Conservation (phyloP, 2,329 filamentous ascomycete species). For the Calonectria multiphialidica region DNA sequence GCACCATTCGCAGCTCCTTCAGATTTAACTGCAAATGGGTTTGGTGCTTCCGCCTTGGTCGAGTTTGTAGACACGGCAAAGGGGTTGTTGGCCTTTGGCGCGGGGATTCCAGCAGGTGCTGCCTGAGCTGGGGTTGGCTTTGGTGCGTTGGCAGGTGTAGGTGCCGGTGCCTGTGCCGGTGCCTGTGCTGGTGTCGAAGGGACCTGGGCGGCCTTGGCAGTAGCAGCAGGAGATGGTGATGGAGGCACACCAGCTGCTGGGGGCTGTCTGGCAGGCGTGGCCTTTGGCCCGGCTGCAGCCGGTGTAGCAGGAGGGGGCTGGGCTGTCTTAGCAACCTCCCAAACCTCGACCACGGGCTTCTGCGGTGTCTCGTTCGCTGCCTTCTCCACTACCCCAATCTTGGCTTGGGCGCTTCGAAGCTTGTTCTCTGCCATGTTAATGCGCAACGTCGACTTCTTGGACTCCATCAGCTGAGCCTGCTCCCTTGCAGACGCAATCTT, state of each 20-base stretch:
- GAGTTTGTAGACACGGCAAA: constrained; percentile 44
- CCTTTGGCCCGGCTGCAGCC: constrained; percentile 37
- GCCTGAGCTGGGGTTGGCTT: constrained; percentile 30
- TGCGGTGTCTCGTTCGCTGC: constrained; percentile 89
- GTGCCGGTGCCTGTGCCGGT: constrained; percentile 26
- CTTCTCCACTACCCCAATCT: constrained; percentile 82
- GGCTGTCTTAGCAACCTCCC: constrained; percentile 78
- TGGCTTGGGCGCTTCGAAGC: constrained; percentile 72
- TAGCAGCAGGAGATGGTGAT: constrained; percentile 34
- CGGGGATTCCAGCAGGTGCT: constrained; percentile 33
- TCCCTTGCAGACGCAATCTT: constrained; percentile 68
- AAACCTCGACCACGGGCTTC: constrained; percentile 86
- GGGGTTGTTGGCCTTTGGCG: constrained; percentile 45
- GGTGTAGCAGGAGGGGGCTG: constrained; percentile 44
- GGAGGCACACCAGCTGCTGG: constrained; percentile 37
- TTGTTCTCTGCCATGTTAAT: constrained; percentile 85
- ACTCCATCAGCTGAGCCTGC: constrained; percentile 77
- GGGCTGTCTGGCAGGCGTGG: constrained; percentile 38
- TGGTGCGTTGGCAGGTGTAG: constrained; percentile 31
- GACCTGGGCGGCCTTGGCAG: constrained; percentile 24
- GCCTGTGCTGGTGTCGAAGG: constrained; percentile 25
- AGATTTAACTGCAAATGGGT: constrained; percentile 44
- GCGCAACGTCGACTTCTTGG: constrained; percentile 80
- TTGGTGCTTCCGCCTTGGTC: constrained; percentile 32
- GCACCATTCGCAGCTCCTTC: constrained; percentile 26